phyloP scores from a whole-genome alignment of 768 basidiomycete genomes.

The Antrodiella citrinella region DNA sequence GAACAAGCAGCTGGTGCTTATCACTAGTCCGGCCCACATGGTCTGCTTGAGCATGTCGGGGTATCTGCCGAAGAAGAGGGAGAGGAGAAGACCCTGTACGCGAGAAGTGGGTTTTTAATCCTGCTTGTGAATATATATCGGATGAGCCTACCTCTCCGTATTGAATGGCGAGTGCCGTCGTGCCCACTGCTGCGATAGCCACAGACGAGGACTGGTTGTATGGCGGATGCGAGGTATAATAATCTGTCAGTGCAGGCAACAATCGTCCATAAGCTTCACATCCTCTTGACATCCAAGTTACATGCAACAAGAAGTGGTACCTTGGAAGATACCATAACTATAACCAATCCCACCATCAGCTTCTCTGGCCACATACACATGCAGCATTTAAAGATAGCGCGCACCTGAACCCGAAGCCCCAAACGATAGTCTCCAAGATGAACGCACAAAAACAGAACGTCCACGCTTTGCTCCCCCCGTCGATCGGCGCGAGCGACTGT shows the following conservation, averaged over 20 bases:
- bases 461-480: neutral
- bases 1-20: neutral
- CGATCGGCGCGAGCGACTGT: neutral
- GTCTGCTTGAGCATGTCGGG: neutral
- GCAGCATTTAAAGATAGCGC: no score
- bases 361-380: no score
- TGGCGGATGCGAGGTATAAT: neutral
- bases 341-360: no score
- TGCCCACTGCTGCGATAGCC: neutral
- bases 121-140: neutral
- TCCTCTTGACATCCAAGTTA: no score
- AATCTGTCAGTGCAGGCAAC: neutral
- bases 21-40: neutral
- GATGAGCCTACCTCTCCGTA: slow-evolving; percentile 2
- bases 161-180: neutral
- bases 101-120: neutral
- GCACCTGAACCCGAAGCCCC: neutral
- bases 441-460: slow-evolving; percentile 1
- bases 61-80: neutral
- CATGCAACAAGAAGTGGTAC: no score
- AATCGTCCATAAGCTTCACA: no score
- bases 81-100: neutral
- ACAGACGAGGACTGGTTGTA: neutral
- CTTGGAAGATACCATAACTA: slow-evolving; percentile 1
- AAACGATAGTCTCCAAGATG: neutral